Evolutionary conservation across 352 stramenopile species (phyloP), one percentile per base, ranked within the genome.

Genomic region (Globisporangium cystogenes): DNA sequence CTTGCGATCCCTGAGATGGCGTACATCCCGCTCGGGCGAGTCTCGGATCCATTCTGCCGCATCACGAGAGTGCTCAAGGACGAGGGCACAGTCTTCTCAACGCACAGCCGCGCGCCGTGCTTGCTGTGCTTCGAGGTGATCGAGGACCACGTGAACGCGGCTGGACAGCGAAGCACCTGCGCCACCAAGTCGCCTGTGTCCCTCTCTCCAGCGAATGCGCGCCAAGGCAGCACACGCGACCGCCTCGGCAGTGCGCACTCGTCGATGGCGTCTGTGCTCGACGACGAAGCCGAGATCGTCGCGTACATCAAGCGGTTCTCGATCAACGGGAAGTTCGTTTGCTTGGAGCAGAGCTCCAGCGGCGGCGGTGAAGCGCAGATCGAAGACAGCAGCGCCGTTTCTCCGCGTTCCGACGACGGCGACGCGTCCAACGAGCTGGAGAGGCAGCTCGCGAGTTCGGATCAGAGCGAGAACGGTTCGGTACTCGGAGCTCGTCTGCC

Each of bases 11-110:
- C 78, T 11, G 65, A 77, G 1, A 92, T 90, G 78, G 78, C 78
- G 2, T 92, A 92, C 29, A 76, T 92, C 20, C 81, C 78, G 26
- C 65, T 92, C 10, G 78, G 81, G 21, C 76, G 77, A 16, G 78
- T 86, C 5, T 86, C 81, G 0, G 81, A 92, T 51, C 68, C 72
- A 2, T 92, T 86, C 43, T 79, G 70, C 37, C 69, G 78, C 7
- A 85, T 92, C 26, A 75, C 73, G 0, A 74, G 81, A 16, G 79
- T 92, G 10, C 65, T 90, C 0, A 58, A 64, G 21, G 65, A 88
- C 15, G 81, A 92, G 80, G 78, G 81, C 7, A 90, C 76, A 3
- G 81, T 92, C 1, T 92, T 92, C 47, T 90, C 78, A n/a, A 92
- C 81, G 1, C 78, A 90, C 53, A 88, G 76, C 29, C 70, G 81